Conservation (phyloP, 805 yeast genomes). For the Pichia gijzeniarum region DNA sequence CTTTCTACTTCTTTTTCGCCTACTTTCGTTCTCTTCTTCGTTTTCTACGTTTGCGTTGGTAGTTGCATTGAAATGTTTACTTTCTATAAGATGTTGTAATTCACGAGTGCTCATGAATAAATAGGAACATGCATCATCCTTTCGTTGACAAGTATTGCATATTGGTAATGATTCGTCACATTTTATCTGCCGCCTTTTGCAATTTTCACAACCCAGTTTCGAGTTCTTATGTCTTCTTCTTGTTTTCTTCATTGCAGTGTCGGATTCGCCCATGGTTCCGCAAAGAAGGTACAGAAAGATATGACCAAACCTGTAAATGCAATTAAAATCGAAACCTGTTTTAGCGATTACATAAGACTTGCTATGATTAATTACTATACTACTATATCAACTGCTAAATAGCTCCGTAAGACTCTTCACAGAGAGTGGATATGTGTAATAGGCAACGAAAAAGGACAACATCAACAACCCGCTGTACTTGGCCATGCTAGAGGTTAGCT, state of each 20-base stretch:
- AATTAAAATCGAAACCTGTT: no score
- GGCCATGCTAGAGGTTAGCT: not conserved
- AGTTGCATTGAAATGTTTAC: not conserved
- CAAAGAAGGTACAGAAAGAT: no score
- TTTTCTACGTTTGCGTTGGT: not conserved
- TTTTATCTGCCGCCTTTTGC: slow-evolving; percentile 25
- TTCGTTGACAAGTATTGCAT: slow-evolving; percentile 21
- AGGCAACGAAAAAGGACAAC: not conserved
- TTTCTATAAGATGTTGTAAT: slow-evolving; percentile 3
- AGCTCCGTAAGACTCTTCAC: not conserved
- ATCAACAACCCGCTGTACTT: slow-evolving; percentile 4
- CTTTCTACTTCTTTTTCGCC: no score
- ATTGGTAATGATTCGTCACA: slow-evolving; percentile 25
- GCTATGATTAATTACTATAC: not conserved
- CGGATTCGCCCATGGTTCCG: not conserved
- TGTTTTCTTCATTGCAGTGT: slow-evolving; percentile 27
- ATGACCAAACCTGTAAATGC: no score
- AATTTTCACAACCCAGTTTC: slow-evolving; percentile 24
- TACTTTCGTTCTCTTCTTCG: not conserved
- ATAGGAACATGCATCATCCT: slow-evolving; percentile 10
- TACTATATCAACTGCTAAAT: not conserved
- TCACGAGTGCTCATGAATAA: not conserved
- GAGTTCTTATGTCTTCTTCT: slow-evolving; percentile 54
- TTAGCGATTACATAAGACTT: no score
- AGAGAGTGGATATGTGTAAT: not conserved